Evolutionary conservation across 345 rosid genomes (phyloP).

Genomic region (Trapa bicornis): DNA sequence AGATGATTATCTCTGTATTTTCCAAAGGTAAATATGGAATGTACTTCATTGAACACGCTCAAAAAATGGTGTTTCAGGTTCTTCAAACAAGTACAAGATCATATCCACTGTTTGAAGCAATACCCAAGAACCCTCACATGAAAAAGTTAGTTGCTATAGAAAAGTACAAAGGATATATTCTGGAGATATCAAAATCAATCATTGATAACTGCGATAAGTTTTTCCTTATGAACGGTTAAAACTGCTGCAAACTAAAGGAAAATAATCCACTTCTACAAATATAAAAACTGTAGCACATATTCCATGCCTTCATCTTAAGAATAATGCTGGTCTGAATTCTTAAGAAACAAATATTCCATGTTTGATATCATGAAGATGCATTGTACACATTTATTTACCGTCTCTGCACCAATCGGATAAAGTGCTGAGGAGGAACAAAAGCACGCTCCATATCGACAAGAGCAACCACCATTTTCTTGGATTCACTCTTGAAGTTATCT

Average conservation of each 20-base stretch:
- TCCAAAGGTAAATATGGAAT: neutral
- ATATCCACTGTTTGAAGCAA: neutral
- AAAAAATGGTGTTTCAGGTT: neutral
- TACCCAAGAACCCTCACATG: neutral
- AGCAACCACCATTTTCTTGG: slow-evolving; percentile 97
- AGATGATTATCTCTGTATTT: neutral
- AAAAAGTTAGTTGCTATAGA: neutral
- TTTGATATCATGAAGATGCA: neutral
- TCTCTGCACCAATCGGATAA: slow-evolving; percentile 92
- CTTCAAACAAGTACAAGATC: neutral
- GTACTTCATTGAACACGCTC: neutral
- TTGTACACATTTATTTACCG: slow-evolving; percentile 29
- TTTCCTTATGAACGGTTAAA: too few species aligned
- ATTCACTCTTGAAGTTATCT: slow-evolving; percentile 83
- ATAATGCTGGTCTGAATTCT: neutral
- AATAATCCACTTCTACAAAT: neutral
- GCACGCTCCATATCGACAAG: slow-evolving; percentile 99
- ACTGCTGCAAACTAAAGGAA: neutral
- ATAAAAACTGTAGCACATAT: neutral
- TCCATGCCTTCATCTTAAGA: neutral
- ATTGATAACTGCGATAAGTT: neutral
- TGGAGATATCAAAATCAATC: neutral
- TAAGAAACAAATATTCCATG: neutral
- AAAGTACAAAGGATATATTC: neutral
- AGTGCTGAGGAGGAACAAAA: slow-evolving; percentile 99